A percentile compares a stretch with the other conserved stretches of the same genome.
These are phyloP conservation scores for Yamadazyma endophytica DNA, from an alignment of 805 yeast species.

Conservation along the genomic window DNA sequence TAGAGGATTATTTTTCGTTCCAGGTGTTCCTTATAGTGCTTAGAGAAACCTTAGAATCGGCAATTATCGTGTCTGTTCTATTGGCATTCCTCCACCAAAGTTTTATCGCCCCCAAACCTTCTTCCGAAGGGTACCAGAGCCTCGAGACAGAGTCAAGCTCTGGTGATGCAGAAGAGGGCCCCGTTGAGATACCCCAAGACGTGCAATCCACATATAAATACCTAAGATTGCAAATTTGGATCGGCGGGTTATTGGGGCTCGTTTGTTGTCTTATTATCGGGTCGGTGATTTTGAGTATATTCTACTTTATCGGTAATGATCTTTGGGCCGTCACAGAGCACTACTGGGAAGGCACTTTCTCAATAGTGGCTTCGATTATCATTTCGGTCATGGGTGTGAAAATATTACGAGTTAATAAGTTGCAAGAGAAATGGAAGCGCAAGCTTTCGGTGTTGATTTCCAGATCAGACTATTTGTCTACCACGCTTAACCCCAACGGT, in stretches of 20 bases:
- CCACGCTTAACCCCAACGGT: conserved; percentile 8
- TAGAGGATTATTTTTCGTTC: conserved; percentile 53
- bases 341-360: conserved; percentile 46
- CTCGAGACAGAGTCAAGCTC: background rate
- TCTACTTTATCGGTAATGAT: conserved; percentile 40
- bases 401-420: conserved; percentile 38
- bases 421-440: conserved; percentile 42
- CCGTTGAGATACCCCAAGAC: background rate
- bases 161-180: conserved; percentile 1
- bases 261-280: conserved; percentile 38
- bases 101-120: conserved; percentile 10
- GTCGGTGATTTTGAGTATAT: conserved; percentile 31
- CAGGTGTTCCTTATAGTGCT: conserved; percentile 71
- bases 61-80: conserved; percentile 70
- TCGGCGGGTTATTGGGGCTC: conserved; percentile 40
- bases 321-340: conserved; percentile 44
- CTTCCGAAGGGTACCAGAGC: background rate
- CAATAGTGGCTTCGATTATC: conserved; percentile 40
- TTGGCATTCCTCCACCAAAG: conserved; percentile 68
- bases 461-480: conserved; percentile 18
- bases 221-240: conserved; percentile 39
- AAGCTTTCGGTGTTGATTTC: conserved; percentile 29
- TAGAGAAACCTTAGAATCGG: conserved; percentile 71
- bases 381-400: conserved; percentile 45
- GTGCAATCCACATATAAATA: conserved; percentile 11